Evolutionary conservation across 75 land plant genomes (phyloP).

Genomic region (Ceratopteris richardii): DNA sequence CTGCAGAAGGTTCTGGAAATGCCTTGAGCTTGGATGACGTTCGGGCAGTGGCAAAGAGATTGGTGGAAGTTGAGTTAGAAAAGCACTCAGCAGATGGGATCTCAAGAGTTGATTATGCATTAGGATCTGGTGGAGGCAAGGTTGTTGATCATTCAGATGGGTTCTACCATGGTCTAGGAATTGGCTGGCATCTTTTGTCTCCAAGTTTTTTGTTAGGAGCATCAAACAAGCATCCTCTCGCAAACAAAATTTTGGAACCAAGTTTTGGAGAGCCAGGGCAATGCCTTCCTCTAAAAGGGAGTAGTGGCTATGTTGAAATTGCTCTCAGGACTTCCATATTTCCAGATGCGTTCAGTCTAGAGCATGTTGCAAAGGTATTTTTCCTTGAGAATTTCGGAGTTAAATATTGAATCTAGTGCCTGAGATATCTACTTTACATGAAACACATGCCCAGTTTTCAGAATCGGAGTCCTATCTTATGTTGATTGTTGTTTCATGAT

Average conservation of each 20-base stretch:
- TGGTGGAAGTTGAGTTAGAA: slow-evolving; percentile 69
- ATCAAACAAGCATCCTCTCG: slow-evolving; percentile 28
- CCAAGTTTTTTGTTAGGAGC: slow-evolving; percentile 14
- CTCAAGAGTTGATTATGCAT: slow-evolving; percentile 85
- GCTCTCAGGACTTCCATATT: slow-evolving; percentile 61
- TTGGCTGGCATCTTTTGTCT: slow-evolving; percentile 9
- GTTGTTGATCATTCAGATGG: slow-evolving; percentile 81
- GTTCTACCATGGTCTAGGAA: slow-evolving; percentile 17
- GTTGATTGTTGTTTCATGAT: no score
- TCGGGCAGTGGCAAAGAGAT: slow-evolving; percentile 47
- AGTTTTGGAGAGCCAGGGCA: slow-evolving; percentile 98
- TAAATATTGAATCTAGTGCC: no score
- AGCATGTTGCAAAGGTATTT: slow-evolving; percentile 89
- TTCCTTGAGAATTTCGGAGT: no score
- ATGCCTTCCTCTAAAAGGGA: slow-evolving; percentile 78
- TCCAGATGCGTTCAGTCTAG: slow-evolving; percentile 79
- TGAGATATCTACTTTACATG: no score
- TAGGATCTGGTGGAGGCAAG: slow-evolving; percentile 66
- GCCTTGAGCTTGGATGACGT: slow-evolving; percentile 64
- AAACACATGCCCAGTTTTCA: no score
- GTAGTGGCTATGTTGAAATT: slow-evolving; percentile 73
- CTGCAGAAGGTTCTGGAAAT: slow-evolving; percentile 19
- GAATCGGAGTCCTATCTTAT: no score
- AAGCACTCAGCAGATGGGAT: slow-evolving; percentile 96
- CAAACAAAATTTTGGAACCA: slow-evolving; percentile 71